phyloP scores from a whole-genome alignment of 345 rosid genomes.

The Aquilaria sinensis region DNA sequence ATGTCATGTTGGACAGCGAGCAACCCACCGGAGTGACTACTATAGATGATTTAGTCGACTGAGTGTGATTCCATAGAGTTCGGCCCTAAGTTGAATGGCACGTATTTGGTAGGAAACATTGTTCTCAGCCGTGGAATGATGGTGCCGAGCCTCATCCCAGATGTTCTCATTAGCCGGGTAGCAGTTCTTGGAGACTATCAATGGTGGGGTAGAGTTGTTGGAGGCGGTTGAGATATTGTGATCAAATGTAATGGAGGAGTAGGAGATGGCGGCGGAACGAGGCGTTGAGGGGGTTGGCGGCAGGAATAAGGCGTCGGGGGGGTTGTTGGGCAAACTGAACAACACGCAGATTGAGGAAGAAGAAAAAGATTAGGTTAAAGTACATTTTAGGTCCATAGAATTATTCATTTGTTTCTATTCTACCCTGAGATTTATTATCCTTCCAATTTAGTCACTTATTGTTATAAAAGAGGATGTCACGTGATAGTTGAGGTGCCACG shows the following conservation, averaged over 20 bases:
- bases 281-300: constrained; percentile 4
- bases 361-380: too few relatives aligned
- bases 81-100: constrained; percentile 57
- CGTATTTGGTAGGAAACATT: constrained; percentile 63
- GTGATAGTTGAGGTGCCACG: too few relatives aligned
- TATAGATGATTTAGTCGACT: constrained; percentile 81
- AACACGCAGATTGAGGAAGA: too few relatives aligned
- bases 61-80: constrained; percentile 58
- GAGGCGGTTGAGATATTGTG: not conserved
- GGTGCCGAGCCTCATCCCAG: constrained; percentile 67
- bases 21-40: constrained; percentile 70
- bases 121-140: constrained; percentile 27
- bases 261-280: constrained; percentile 23
- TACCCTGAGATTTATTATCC: too few relatives aligned
- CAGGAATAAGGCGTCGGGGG: too few relatives aligned
- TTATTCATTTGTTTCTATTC: too few relatives aligned
- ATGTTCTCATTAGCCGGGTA: constrained; percentile 43
- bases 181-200: constrained; percentile 20
- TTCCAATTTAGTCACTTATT: too few relatives aligned
- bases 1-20: constrained; percentile 81
- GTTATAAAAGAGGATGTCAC: too few relatives aligned
- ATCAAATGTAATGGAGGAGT: constrained; percentile 26
- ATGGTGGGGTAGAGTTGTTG: constrained; percentile 1
- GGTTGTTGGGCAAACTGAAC: too few relatives aligned
- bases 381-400: too few relatives aligned